These are phyloP conservation scores for Oryza coarctata DNA, from an alignment of 176 grass and related monocot genomes.

Conservation along the genomic window DNA sequence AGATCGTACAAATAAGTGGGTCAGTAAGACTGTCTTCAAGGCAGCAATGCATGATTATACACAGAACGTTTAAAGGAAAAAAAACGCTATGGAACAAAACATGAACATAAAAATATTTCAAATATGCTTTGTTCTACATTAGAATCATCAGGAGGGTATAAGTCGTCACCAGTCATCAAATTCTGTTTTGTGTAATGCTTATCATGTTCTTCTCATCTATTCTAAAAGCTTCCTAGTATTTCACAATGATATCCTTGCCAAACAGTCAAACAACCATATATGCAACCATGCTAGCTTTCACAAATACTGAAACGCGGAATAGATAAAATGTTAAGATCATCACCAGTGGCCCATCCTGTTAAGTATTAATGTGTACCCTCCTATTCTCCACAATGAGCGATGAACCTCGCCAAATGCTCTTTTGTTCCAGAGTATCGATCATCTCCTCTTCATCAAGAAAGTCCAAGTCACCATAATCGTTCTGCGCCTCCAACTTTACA, in stretches of 20 bases:
- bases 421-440: background rate
- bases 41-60: background rate
- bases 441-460: constrained; percentile 56
- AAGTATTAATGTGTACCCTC: background rate
- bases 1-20: background rate
- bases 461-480: constrained; percentile 47
- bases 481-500: constrained; percentile 62
- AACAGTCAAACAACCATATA: background rate
- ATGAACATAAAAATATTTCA: background rate
- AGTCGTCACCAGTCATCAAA: constrained; percentile 15
- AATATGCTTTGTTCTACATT: background rate
- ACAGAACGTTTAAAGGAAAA: background rate
- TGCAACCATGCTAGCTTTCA: background rate
- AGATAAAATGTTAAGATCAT: background rate
- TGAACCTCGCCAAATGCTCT: background rate
- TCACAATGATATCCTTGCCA: background rate
- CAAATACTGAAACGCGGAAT: background rate
- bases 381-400: background rate
- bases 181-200: background rate
- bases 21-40: background rate
- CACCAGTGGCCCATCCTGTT: constrained; percentile 18
- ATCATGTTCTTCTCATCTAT: background rate
- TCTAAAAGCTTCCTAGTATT: constrained; percentile 3
- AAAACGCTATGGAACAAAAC: background rate
- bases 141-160: constrained; percentile 1